These are phyloP conservation scores for Talaromyces nanjingensis DNA, from an alignment of 495 filamentous ascomycete species.

Conservation along the genomic window DNA sequence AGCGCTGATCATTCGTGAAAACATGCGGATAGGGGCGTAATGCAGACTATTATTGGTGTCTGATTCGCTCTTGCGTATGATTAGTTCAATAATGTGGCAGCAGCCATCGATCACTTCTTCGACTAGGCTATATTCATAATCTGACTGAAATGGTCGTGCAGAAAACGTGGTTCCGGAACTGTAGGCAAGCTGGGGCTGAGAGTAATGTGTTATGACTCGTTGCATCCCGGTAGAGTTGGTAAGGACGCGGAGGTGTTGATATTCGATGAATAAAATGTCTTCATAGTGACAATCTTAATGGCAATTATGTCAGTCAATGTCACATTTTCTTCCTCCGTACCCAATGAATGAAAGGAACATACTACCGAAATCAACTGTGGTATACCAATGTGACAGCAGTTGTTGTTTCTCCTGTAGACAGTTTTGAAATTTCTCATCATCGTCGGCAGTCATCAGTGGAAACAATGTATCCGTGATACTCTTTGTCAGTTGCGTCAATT, in stretches of 20 bases:
- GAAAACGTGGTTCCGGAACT: neutral
- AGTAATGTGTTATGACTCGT: slow-evolving; percentile 25
- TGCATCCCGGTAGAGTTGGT: slow-evolving; percentile 33
- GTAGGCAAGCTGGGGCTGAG: slow-evolving; percentile 3
- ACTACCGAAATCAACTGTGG: neutral
- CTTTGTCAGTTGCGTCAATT: slow-evolving; percentile 26
- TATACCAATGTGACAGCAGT: slow-evolving; percentile 21
- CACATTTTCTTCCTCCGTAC: slow-evolving; percentile 14
- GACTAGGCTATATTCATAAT: slow-evolving; percentile 28
- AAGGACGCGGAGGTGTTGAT: slow-evolving; percentile 31
- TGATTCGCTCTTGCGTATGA: slow-evolving; percentile 7
- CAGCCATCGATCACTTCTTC: slow-evolving; percentile 33
- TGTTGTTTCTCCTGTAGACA: slow-evolving; percentile 24
- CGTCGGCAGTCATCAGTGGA: slow-evolving; percentile 12
- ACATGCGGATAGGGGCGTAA: slow-evolving; percentile 30
- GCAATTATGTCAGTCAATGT: neutral
- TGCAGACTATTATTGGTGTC: slow-evolving; percentile 12
- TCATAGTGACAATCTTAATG: neutral
- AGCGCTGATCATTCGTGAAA: slow-evolving; percentile 30
- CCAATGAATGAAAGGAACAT: neutral
- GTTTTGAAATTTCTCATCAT: slow-evolving; percentile 17
- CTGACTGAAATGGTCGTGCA: slow-evolving; percentile 7
- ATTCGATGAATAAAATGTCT: slow-evolving; percentile 25
- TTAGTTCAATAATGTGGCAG: slow-evolving; percentile 22
- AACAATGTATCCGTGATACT: slow-evolving; percentile 25